Evolutionary conservation across 805 yeast species (phyloP), one percentile per base, ranked within the genome.

Genomic region (Scheffersomyces ergatensis): DNA sequence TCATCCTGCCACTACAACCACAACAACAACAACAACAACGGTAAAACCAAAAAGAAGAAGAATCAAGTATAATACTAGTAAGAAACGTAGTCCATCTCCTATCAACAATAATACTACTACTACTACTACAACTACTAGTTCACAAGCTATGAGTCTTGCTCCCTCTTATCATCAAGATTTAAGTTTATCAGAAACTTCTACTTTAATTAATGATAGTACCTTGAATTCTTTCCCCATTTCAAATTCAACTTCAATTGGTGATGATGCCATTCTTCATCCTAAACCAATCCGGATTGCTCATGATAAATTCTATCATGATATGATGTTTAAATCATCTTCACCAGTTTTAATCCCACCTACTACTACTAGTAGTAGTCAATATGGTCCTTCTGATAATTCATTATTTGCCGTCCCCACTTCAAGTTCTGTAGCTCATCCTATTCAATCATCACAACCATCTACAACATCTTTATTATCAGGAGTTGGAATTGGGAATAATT

Each of bases 31-130:
- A 25, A 37, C 44, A 19, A 43, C 42, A 12, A 38, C 37, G 14
- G 43, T 49, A 23, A 67, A 67, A 43, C 76, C 77, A 5, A 70
- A 70, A 52, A 56, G 79, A 55, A 54, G 79, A 50, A 59, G 54
- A 14, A 65, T 74, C 38, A 68, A 62, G 44, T 38, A 72, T 41
- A 45, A 49, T 18, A 52, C 41, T 39, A 53, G 45, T 40, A 45
- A 47, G 36, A 35, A 39, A 19, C 6, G 17, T 4, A 17, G 33
- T 14, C 16, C 21, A n/a, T n/a, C 34, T 17, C 23, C 42, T 4
- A n/a, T n/a, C n/a, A n/a, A n/a, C n/a, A 29, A 26, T 14, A 14
- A 7, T n/a, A 19, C 37, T 16, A 26, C 24, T 21, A 18, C 13
- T 5, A 4, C 32, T 5, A 29, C 12, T 29, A 29, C 32, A 5